Conservation (phyloP, 2,329 filamentous ascomycete genomes). For the Daldinia sp. region DNA sequence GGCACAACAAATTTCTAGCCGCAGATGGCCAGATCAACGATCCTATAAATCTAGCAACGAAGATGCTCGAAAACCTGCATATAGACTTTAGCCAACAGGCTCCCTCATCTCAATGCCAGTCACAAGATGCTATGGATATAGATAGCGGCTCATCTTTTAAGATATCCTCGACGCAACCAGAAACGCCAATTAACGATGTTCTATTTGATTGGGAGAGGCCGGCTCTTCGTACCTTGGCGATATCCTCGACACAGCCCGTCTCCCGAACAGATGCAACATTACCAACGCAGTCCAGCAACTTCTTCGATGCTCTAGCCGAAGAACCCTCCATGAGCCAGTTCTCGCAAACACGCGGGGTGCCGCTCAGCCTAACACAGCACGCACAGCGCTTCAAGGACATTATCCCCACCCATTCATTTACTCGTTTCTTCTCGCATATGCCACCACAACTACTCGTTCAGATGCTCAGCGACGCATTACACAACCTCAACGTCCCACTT, state of each 20-base stretch:
- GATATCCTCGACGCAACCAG: conserved; percentile 87
- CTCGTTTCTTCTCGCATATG: conserved; percentile 90
- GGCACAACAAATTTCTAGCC: conserved; percentile 81
- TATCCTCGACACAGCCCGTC: conserved; percentile 65
- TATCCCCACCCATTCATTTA: conserved; percentile 85
- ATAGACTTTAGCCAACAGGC: conserved; percentile 86
- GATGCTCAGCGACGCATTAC: conserved; percentile 82
- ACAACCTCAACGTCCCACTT: conserved; percentile 85
- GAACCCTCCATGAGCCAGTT: conserved; percentile 92
- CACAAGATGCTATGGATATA: conserved; percentile 75
- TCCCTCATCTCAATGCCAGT: conserved; percentile 55
- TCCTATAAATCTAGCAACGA: conserved; percentile 86
- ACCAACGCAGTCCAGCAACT: conserved; percentile 52
- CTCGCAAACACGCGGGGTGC: conserved; percentile 80
- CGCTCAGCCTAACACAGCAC: conserved; percentile 87
- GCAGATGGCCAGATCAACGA: conserved; percentile 80
- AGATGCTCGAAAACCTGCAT: conserved; percentile 90
- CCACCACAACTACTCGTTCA: conserved; percentile 80
- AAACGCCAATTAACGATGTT: conserved; percentile 78
- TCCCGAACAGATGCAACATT: conserved; percentile 54
- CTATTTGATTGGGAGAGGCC: conserved; percentile 92
- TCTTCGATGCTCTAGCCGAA: conserved; percentile 77
- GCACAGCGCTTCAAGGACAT: conserved; percentile 92
- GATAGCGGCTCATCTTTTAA: conserved; percentile 64
- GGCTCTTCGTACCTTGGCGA: conserved; percentile 63